Percentiles rank a stretch among this genome's conserved stretches.
phyloP scores from a whole-genome alignment of 179 eudicot genomes.

The Spinacia oleracea region DNA sequence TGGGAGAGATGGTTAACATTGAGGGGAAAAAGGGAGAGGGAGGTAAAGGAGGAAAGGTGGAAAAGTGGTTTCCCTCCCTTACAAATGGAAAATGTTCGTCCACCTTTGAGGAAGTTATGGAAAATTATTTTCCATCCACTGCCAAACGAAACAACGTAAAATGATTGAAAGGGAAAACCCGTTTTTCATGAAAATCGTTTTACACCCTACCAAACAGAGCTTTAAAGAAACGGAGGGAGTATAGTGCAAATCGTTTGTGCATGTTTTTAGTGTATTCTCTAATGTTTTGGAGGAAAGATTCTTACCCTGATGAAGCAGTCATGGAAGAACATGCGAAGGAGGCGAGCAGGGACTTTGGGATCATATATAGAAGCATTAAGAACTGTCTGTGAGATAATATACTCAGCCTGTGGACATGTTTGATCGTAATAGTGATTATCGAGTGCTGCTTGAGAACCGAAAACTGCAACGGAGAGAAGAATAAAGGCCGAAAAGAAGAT shows the following conservation, averaged over 20 bases:
- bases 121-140: no score
- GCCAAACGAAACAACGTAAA: no score
- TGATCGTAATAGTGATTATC: conserved; percentile 54
- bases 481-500: conserved; percentile 18
- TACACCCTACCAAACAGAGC: no score
- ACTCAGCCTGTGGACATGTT: conserved; percentile 67
- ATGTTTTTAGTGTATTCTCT: background rate
- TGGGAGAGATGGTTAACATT: no score
- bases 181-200: no score
- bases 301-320: conserved; percentile 73
- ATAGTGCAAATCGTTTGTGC: background rate
- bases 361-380: conserved; percentile 52
- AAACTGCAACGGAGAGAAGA: conserved; percentile 25
- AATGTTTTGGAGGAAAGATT: background rate
- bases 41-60: no score
- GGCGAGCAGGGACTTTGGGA: conserved; percentile 67
- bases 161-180: no score
- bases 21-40: no score
- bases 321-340: conserved; percentile 80
- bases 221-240: no score
- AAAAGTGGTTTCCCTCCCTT: no score
- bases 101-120: no score
- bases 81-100: no score
- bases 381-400: conserved; percentile 44
- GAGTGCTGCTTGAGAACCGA: conserved; percentile 39